Conservation (phyloP, 345 rosid genomes). For the Hypericum perforatum region DNA sequence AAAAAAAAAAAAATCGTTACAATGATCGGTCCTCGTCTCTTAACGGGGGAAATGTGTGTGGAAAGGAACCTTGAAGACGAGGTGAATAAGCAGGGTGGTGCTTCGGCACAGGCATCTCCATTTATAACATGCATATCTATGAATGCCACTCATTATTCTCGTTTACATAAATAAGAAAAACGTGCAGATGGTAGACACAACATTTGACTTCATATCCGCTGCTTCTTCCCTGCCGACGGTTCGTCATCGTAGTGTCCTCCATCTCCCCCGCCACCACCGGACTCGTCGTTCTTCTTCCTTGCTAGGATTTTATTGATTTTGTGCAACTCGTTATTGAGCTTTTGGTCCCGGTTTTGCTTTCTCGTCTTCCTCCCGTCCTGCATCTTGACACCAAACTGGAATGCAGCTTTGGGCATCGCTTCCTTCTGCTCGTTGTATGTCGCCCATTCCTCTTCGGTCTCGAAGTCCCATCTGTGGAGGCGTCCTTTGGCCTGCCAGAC, state of each 20-base stretch:
- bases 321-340: slow-evolving; percentile 79
- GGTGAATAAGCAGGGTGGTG: too few species aligned
- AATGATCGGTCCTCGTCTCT: too few species aligned
- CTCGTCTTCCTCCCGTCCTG: slow-evolving; percentile 93
- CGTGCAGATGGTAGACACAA: too few species aligned
- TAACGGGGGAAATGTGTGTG: too few species aligned
- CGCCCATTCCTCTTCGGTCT: slow-evolving; percentile 98
- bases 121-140: too few species aligned
- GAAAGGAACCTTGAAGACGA: too few species aligned
- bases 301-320: slow-evolving; percentile 84
- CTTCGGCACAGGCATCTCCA: too few species aligned
- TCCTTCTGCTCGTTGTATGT: slow-evolving; percentile 94
- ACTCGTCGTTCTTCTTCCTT: slow-evolving; percentile 81
- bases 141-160: too few species aligned
- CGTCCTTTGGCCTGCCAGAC: slow-evolving; percentile 86
- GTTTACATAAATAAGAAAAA: too few species aligned
- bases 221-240: slow-evolving; percentile 42
- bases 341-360: slow-evolving; percentile 95
- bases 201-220: slow-evolving; percentile 23
- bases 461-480: slow-evolving; percentile 93
- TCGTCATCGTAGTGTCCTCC: slow-evolving; percentile 39
- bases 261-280: slow-evolving; percentile 17
- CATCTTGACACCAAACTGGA: slow-evolving; percentile 98
- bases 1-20: too few species aligned
- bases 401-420: slow-evolving; percentile 99